These are phyloP conservation scores for Furcasterigmium furcatum DNA, from an alignment of 2,329 filamentous ascomycete species.

Conservation along the genomic window DNA sequence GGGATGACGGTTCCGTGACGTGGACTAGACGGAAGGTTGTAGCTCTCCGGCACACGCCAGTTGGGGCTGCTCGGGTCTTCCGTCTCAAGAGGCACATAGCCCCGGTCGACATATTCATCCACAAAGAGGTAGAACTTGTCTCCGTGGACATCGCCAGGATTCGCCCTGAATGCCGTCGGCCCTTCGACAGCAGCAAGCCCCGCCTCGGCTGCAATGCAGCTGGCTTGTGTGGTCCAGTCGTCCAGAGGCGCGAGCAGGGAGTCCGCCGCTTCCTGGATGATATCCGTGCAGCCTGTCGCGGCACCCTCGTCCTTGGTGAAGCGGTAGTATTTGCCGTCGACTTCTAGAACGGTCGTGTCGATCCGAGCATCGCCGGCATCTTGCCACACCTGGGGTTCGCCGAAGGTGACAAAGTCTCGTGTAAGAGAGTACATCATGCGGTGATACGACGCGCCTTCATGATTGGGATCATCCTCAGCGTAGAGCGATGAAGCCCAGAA, in stretches of 20 bases:
- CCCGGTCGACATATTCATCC: slow-evolving; percentile 47
- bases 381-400: slow-evolving; percentile 44
- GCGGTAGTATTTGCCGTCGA: slow-evolving; percentile 39
- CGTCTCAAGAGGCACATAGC: slow-evolving; percentile 52
- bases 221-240: slow-evolving; percentile 39
- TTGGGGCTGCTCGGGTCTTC: slow-evolving; percentile 41
- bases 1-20: slow-evolving; percentile 52
- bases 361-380: slow-evolving; percentile 48
- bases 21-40: slow-evolving; percentile 43
- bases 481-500: slow-evolving; percentile 46
- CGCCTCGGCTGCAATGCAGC: slow-evolving; percentile 47
- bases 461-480: slow-evolving; percentile 31
- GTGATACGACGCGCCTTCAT: slow-evolving; percentile 41
- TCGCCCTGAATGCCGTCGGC: slow-evolving; percentile 48
- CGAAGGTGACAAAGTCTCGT: slow-evolving; percentile 46
- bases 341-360: slow-evolving; percentile 47
- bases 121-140: slow-evolving; percentile 54
- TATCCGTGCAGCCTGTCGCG: slow-evolving; percentile 48
- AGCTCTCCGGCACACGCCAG: slow-evolving; percentile 43
- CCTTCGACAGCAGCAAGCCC: slow-evolving; percentile 47
- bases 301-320: slow-evolving; percentile 55
- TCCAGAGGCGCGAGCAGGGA: slow-evolving; percentile 34
- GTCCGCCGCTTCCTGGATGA: slow-evolving; percentile 47
- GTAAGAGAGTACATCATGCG: slow-evolving; percentile 51
- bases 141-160: slow-evolving; percentile 43